A percentile compares a stretch with the other conserved stretches of the same genome.
Conservation (phyloP, 352 stramenopile genomes). For the Aphanomyces euteiches region DNA sequence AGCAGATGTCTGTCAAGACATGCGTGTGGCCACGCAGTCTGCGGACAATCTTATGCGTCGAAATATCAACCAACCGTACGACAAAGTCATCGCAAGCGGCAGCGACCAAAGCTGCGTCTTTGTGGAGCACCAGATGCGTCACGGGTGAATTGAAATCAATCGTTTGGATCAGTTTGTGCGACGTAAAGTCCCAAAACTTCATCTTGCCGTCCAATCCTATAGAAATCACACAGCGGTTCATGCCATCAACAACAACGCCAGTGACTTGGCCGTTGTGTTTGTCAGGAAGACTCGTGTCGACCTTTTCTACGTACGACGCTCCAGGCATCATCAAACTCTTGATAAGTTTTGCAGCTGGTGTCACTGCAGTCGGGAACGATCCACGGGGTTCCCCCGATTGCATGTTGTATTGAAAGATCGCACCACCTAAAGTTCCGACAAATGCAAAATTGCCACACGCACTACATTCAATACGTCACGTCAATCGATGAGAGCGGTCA, state of each 20-base stretch:
- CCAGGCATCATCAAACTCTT: conserved; percentile 60
- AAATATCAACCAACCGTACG: conserved; percentile 82
- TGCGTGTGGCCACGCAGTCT: conserved; percentile 79
- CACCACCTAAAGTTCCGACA: conserved; percentile 88
- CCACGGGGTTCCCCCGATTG: conserved; percentile 91
- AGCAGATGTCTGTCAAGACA: conserved; percentile 85
- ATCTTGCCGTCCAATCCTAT: conserved; percentile 82
- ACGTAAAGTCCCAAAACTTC: conserved; percentile 89
- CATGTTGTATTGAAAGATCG: conserved; percentile 95
- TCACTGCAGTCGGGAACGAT: conserved; percentile 83
- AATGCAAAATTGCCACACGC: conserved; percentile 94
- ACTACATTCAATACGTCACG: conserved; percentile 28
- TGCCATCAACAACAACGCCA: conserved; percentile 81
- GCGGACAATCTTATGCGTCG: conserved; percentile 82
- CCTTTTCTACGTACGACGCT: conserved; percentile 34
- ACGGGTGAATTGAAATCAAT: conserved; percentile 77
- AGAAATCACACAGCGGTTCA: conserved; percentile 79
- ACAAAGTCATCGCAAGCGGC: conserved; percentile 87
- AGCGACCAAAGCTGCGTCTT: conserved; percentile 82
- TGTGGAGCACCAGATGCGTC: conserved; percentile 78
- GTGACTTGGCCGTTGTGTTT: conserved; percentile 78
- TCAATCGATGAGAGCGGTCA: neutral
- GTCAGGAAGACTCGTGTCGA: conserved; percentile 32
- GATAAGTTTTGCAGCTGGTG: conserved; percentile 61
- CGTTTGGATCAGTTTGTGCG: conserved; percentile 55